A percentile compares a stretch with the other conserved stretches of the same genome.
Evolutionary conservation across 169 alveolate genomes (phyloP).

Genomic region (Plasmodium malariae): DNA sequence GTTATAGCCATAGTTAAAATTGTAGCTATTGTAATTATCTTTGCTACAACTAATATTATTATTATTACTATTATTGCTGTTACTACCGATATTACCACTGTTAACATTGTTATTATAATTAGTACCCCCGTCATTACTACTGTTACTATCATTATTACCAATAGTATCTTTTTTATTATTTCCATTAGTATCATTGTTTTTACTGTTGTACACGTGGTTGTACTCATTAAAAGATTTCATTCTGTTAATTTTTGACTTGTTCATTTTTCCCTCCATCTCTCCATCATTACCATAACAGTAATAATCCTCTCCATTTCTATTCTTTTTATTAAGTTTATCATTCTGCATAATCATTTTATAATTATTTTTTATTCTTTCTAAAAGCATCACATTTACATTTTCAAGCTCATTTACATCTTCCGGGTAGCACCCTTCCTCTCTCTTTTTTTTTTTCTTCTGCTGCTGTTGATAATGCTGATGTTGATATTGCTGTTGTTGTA

Average conservation of each 20-base stretch:
- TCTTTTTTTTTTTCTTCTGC: neutral
- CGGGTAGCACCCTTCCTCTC: neutral
- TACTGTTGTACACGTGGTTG: too few relatives aligned
- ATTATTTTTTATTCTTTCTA: slow-evolving; percentile 54
- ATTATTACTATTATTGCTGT: neutral
- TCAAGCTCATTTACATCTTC: slow-evolving; percentile 33
- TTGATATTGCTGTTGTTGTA: neutral
- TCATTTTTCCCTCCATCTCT: neutral
- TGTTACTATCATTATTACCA: neutral
- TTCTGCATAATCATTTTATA: slow-evolving; percentile 36
- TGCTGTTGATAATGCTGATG: neutral
- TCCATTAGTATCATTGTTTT: too few relatives aligned
- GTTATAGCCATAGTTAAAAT: neutral
- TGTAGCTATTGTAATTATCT: neutral
- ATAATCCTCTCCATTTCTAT: neutral
- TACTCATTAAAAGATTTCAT: too few relatives aligned
- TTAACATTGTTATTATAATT: neutral
- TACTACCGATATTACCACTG: neutral
- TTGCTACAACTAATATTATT: neutral
- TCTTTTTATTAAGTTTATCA: slow-evolving; percentile 30
- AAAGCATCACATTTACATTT: slow-evolving; percentile 57
- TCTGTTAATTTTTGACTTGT: too few relatives aligned
- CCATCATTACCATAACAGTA: neutral
- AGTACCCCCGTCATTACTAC: neutral
- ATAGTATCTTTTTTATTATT: too few relatives aligned